Evolutionary conservation across 805 yeast genomes (phyloP).

Genomic region (Candida mattraensis): DNA sequence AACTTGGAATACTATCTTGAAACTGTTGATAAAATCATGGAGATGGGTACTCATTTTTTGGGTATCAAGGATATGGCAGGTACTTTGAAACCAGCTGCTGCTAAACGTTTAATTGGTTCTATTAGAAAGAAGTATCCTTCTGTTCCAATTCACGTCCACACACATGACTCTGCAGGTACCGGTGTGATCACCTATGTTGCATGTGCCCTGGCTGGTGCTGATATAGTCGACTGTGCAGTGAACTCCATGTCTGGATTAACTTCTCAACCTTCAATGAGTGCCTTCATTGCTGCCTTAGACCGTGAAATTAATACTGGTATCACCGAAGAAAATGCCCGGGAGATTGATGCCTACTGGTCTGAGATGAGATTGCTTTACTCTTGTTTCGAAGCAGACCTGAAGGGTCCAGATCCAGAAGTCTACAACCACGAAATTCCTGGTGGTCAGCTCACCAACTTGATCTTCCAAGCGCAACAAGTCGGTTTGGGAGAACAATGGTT

Average conservation of each 20-base stretch:
- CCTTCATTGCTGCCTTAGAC: constrained; percentile 87
- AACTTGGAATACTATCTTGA: constrained; percentile 85
- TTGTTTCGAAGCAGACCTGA: constrained; percentile 96
- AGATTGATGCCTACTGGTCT: constrained; percentile 94
- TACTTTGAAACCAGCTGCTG: constrained; percentile 94
- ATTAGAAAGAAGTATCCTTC: constrained; percentile 87
- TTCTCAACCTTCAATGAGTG: constrained; percentile 95
- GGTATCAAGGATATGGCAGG: constrained; percentile 99
- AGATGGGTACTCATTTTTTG: constrained; percentile 92
- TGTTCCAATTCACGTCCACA: constrained; percentile 96
- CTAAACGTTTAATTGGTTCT: constrained; percentile 72
- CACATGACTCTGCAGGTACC: constrained; percentile 99
- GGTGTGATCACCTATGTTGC: constrained; percentile 97
- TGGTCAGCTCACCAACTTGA: constrained; percentile 95
- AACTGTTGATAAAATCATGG: constrained; percentile 79
- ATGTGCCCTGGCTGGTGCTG: constrained; percentile 95
- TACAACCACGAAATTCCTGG: constrained; percentile 99
- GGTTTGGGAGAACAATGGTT: constrained; percentile 97
- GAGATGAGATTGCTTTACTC: constrained; percentile 96
- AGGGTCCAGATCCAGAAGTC: constrained; percentile 99
- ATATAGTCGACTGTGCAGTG: constrained; percentile 95
- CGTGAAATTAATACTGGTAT: constrained; percentile 80
- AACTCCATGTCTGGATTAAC: constrained; percentile 99
- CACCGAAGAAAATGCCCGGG: constrained; percentile 65
- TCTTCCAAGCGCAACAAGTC: constrained; percentile 99